Conservation (phyloP, 768 basidiomycete genomes). For the Sistotremastrum niveocremeum region DNA sequence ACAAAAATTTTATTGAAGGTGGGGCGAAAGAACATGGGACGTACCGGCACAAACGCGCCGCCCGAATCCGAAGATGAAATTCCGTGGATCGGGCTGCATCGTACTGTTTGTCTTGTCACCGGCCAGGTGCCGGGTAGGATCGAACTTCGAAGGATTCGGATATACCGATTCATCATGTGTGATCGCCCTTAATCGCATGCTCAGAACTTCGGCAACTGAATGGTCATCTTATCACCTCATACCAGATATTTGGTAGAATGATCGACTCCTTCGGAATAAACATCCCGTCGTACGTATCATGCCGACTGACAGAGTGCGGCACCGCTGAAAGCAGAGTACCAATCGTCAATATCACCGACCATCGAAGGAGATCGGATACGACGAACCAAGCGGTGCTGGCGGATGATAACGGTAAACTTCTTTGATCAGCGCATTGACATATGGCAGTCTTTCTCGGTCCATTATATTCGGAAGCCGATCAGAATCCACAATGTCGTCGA, state of each 20-base stretch:
- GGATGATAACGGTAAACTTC: slow-evolving; percentile 7
- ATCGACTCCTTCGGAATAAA: slow-evolving; percentile 17
- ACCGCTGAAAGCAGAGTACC: not conserved
- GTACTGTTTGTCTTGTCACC: slow-evolving; percentile 6
- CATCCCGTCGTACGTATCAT: slow-evolving; percentile 15
- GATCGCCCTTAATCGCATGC: slow-evolving; percentile 16
- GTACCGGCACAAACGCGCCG: slow-evolving; percentile 8
- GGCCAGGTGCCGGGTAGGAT: slow-evolving; percentile 18
- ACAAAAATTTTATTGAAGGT: too few species aligned
- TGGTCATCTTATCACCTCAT: not conserved
- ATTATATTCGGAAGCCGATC: slow-evolving; percentile 6
- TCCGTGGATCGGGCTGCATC: slow-evolving; percentile 12
- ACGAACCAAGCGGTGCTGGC: slow-evolving; percentile 5
- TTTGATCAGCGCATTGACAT: slow-evolving; percentile 3
- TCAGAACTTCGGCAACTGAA: not conserved
- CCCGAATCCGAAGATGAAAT: slow-evolving; percentile 14
- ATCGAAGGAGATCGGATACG: too few species aligned
- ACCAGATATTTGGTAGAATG: slow-evolving; percentile 19
- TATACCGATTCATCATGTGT: slow-evolving; percentile 19
- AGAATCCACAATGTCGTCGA: slow-evolving; percentile 5
- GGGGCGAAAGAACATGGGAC: too few species aligned
- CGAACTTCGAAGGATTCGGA: slow-evolving; percentile 18
- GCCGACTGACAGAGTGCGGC: slow-evolving; percentile 11
- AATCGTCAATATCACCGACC: not conserved
- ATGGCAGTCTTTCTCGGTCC: slow-evolving; percentile 2